A percentile compares a stretch with the other conserved stretches of the same genome.
Evolutionary conservation across 1,284 basidiomycete genomes (phyloP).

Genomic region (Spongispora temasekensis): DNA sequence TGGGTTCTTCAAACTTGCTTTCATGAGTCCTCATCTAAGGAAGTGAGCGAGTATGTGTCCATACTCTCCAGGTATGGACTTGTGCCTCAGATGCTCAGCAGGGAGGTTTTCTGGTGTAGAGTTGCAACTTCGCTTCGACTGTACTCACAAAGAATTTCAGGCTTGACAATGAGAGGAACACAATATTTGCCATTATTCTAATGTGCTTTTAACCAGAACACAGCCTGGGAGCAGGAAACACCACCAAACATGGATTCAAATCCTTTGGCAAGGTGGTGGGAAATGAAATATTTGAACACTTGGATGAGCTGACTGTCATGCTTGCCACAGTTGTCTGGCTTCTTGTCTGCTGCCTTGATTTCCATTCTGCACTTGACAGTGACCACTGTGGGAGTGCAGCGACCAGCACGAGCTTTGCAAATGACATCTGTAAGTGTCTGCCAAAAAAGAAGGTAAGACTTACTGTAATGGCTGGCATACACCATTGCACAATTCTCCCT

Average conservation of each 20-base stretch:
- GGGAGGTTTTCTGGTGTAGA: conserved; percentile 96
- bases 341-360: conserved; percentile 82
- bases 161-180: conserved; percentile 97
- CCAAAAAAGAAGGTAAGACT: conserved; percentile 44
- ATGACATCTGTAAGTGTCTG: not conserved
- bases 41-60: conserved; percentile 75
- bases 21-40: conserved; percentile 90
- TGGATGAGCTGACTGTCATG: conserved; percentile 99
- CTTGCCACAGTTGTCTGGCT: conserved; percentile 98
- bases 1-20: too few species aligned
- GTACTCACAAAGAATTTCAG: conserved; percentile 97
- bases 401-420: conserved; percentile 69
- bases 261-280: conserved; percentile 96
- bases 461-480: conserved; percentile 99
- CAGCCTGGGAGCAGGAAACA: conserved; percentile 98
- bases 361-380: conserved; percentile 97
- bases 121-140: conserved; percentile 93
- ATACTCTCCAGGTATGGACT: conserved; percentile 68
- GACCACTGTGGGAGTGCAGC: conserved; percentile 93
- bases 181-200: conserved; percentile 89
- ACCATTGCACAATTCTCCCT: conserved; percentile 95
- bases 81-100: conserved; percentile 56
- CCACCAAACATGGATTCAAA: conserved; percentile 99
- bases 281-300: conserved; percentile 99
- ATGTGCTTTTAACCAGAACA: conserved; percentile 97